These are phyloP conservation scores for Umbilicaria muhlenbergii DNA, from an alignment of 495 filamentous ascomycete species.

Conservation along the genomic window DNA sequence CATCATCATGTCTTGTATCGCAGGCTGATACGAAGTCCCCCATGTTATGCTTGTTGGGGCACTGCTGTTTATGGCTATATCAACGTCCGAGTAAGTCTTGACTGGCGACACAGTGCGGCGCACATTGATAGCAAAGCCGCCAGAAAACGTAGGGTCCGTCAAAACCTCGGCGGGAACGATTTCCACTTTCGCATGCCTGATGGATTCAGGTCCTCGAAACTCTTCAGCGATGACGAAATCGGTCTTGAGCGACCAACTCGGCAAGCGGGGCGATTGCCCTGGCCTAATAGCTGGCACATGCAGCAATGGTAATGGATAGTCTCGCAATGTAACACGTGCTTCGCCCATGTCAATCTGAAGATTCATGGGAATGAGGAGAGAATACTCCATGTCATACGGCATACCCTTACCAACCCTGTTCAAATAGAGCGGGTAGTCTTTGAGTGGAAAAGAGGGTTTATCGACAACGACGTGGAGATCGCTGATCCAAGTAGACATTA, in stretches of 20 bases:
- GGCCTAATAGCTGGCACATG: slow-evolving; percentile 75
- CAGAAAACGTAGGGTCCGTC: slow-evolving; percentile 18
- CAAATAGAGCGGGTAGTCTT: slow-evolving; percentile 67
- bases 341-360: slow-evolving; percentile 87
- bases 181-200: slow-evolving; percentile 63
- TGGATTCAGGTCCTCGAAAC: slow-evolving; percentile 61
- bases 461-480: slow-evolving; percentile 79
- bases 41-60: slow-evolving; percentile 87
- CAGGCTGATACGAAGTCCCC: slow-evolving; percentile 94
- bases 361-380: slow-evolving; percentile 76
- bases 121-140: slow-evolving; percentile 67
- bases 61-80: slow-evolving; percentile 80
- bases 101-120: slow-evolving; percentile 84
- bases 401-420: slow-evolving; percentile 89
- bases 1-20: slow-evolving; percentile 99
- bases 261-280: slow-evolving; percentile 64
- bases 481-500: slow-evolving; percentile 67
- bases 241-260: slow-evolving; percentile 68
- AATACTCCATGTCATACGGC: slow-evolving; percentile 78
- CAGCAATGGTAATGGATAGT: slow-evolving; percentile 85
- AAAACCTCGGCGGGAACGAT: slow-evolving; percentile 59
- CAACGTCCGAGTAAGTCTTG: slow-evolving; percentile 90
- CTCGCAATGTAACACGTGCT: slow-evolving; percentile 64
- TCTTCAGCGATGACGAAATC: slow-evolving; percentile 98
- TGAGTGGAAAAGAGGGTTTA: slow-evolving; percentile 79